Evolutionary conservation across 2,329 filamentous ascomycete species (phyloP).

Genomic region (Botrytis galanthina): DNA sequence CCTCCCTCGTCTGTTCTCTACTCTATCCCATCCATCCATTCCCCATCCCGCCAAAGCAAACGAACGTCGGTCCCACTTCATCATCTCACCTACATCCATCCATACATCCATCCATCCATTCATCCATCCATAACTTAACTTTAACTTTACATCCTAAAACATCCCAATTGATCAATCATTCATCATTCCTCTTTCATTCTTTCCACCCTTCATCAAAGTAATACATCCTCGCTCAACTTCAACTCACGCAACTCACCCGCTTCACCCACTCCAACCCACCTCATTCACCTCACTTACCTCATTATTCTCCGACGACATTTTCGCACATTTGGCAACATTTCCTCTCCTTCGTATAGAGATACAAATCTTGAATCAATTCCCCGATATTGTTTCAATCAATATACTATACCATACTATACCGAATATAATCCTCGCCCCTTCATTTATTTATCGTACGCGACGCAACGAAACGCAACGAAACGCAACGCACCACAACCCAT

Average conservation of each 20-base stretch:
- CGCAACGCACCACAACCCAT: not conserved
- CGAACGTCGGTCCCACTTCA: not conserved
- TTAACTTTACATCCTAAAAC: not conserved
- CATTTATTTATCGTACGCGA: not conserved
- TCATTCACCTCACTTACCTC: not conserved
- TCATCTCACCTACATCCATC: not conserved
- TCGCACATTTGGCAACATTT: not conserved
- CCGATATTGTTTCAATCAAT: conserved; percentile 5
- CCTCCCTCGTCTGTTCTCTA: conserved; percentile 5
- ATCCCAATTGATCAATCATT: not conserved
- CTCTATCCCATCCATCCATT: not conserved
- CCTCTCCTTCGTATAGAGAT: not conserved
- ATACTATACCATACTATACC: not conserved
- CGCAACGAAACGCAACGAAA: not conserved
- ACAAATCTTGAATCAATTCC: conserved; percentile 8
- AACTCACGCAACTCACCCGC: not conserved
- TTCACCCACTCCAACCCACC: too few relatives aligned
- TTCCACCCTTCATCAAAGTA: not conserved
- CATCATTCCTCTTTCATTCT: not conserved
- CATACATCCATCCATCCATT: not conserved
- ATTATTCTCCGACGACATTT: not conserved
- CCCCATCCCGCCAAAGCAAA: not conserved
- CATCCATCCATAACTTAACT: not conserved
- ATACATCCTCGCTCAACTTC: too few relatives aligned
- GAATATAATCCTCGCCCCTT: not conserved